Evolutionary conservation across 306 rosid species (phyloP).

Genomic region (Aeschynomene evenia): DNA sequence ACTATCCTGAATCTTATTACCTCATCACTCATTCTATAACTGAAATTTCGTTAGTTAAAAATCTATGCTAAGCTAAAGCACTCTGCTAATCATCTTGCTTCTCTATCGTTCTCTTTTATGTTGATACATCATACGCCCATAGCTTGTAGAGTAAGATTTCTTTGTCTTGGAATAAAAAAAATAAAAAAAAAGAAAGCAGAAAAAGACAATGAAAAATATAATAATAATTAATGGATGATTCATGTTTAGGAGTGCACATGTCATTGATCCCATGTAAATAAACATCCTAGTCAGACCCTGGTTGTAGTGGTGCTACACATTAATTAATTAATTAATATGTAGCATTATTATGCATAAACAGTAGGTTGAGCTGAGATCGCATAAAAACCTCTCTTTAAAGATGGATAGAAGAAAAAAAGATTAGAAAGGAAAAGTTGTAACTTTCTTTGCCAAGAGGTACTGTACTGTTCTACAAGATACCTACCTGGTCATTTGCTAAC

Average conservation of each 20-base stretch:
- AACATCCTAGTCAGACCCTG: background rate
- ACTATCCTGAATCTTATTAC: background rate
- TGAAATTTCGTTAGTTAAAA: background rate
- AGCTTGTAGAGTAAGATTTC: slow-evolving; percentile 2
- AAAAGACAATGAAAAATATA: background rate
- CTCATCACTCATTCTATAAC: background rate
- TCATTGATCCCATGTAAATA: background rate
- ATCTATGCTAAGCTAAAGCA: background rate
- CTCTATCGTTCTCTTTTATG: too few species aligned
- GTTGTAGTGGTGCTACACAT: slow-evolving; percentile 10
- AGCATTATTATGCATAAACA: too few species aligned
- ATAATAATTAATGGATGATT: background rate
- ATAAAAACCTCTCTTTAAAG: slow-evolving; percentile 29
- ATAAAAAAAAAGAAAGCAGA: too few species aligned
- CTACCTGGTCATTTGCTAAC: slow-evolving; percentile 32
- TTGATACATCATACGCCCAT: background rate
- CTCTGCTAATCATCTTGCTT: background rate
- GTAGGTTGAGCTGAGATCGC: too few species aligned
- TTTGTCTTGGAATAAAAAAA: background rate
- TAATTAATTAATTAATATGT: background rate
- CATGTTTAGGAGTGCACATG: background rate
- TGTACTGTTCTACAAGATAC: slow-evolving; percentile 1
- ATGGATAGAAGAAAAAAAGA: background rate
- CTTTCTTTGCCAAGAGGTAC: slow-evolving; percentile 31
- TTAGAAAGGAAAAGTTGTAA: slow-evolving; percentile 23